Percentiles rank a stretch among this genome's conserved stretches.
These are phyloP conservation scores for Solanum dulcamara DNA, from an alignment of 257 asterid species.

Conservation along the genomic window DNA sequence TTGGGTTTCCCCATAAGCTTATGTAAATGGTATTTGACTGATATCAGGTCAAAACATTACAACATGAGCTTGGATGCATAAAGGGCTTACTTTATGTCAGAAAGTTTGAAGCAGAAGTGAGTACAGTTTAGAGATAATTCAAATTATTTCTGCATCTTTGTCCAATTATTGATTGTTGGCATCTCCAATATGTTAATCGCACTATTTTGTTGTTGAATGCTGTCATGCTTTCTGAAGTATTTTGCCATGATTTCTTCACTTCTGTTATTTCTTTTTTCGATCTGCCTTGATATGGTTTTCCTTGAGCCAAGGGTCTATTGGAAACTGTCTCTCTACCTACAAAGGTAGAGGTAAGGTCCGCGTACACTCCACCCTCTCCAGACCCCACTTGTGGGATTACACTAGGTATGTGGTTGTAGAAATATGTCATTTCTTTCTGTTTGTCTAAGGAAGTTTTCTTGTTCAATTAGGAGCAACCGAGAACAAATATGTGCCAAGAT, in stretches of 20 bases:
- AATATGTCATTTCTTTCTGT: background rate
- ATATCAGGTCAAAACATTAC: constrained; percentile 49
- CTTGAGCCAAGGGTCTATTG: background rate
- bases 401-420: background rate
- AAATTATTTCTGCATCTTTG: background rate
- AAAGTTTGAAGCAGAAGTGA: constrained; percentile 33
- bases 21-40: background rate
- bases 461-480: constrained; percentile 23
- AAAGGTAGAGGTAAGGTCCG: background rate
- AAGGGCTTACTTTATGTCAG: constrained; percentile 42
- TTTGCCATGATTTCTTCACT: background rate
- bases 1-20: background rate
- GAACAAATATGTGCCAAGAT: constrained; percentile 3
- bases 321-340: background rate
- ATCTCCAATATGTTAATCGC: background rate
- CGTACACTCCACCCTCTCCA: background rate
- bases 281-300: background rate
- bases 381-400: background rate
- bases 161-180: background rate
- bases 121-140: background rate
- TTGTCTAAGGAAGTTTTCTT: background rate
- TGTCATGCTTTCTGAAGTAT: background rate
- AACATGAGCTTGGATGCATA: constrained; percentile 61
- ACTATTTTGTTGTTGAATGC: background rate
- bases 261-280: background rate